Percentiles rank a stretch among this genome's conserved stretches.
Conservation (phyloP, 228 moss, liverwort and hornwort species). For the Sphagnum magellanicum region DNA sequence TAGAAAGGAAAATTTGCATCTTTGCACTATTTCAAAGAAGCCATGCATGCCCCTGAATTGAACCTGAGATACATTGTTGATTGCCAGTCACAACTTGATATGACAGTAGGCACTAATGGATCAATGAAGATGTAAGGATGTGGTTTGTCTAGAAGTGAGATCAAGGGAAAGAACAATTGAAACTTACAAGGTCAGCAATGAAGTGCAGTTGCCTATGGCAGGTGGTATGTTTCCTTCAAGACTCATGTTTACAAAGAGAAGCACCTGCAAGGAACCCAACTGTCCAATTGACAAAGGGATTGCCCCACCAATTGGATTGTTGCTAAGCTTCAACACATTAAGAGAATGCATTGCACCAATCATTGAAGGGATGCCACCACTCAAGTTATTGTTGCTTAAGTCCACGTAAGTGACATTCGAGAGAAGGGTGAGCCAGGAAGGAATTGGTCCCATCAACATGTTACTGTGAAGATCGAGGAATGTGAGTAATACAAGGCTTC, state of each 20-base stretch:
- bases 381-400: conserved; percentile 48
- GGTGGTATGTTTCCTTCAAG: conserved; percentile 56
- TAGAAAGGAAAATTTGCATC: neutral
- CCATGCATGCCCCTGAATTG: neutral
- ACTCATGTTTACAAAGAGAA: conserved; percentile 42
- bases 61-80: neutral
- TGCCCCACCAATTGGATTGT: conserved; percentile 31
- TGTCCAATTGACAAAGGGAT: conserved; percentile 40
- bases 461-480: conserved; percentile 54
- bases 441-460: conserved; percentile 50
- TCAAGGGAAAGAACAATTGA: neutral
- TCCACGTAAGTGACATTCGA: conserved; percentile 38
- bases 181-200: conserved; percentile 26
- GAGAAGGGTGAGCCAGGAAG: conserved; percentile 35
- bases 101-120: neutral
- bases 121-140: neutral
- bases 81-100: neutral
- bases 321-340: conserved; percentile 17
- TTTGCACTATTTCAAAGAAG: neutral
- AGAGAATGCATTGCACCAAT: conserved; percentile 26
- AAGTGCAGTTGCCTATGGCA: conserved; percentile 42
- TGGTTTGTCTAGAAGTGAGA: neutral
- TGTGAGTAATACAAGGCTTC: conserved; percentile 30
- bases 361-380: conserved; percentile 49
- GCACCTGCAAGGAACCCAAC: conserved; percentile 36